Base-by-base conservation (phyloP, 306 rosid species). In the Vicia faba region DNA sequence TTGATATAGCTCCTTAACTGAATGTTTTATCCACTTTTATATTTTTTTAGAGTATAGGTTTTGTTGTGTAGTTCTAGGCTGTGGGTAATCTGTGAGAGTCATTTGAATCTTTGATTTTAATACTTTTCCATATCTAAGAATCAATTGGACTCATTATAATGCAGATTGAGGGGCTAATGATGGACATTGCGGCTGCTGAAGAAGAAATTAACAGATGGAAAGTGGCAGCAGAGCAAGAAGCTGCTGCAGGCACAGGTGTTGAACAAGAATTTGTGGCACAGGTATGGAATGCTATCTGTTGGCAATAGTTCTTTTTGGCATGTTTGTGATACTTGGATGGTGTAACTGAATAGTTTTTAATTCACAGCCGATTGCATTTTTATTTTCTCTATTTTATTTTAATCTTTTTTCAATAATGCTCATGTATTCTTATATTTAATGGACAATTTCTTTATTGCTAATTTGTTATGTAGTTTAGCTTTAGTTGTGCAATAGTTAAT, bases 181-280 rank as follows among this genome's bases (percentile, higher is more conserved):
- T 82, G 97, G 99, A 95, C 80, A 88, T 95, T 82, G 87, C 95
- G 63, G 92, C 97, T 64, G 86, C 97, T 61, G 99, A 90, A 84
- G 99, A 95, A 81, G 99, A 95, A 82, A 95, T 95, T 68, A 80
- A 85, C 74, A 86, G 99, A 81, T 95, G 97, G 99, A 95, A 88
- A 87, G 79, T 80, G 46, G 99, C 99, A 43, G 99, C 99, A 58
- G 97, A 90, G 85, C 92, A 95, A 81, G 97, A 95, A 87, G 99
- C 99, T 56, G 99, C 90, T 78, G 99, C 99, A 6, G 99, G 99
- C 64, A 85, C 78, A 72, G 95, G 88, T 23, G 86, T 95, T 54
- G 99, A 95, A 72, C 96, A 90, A 68, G 97, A 95, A 75, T 90
- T 85, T 80, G 63, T 85, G 61, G 87, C 85, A 39, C 89, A 90